These are phyloP conservation scores for Cyclocybe cylindracea DNA, from an alignment of 768 basidiomycete genomes.

Conservation along the genomic window DNA sequence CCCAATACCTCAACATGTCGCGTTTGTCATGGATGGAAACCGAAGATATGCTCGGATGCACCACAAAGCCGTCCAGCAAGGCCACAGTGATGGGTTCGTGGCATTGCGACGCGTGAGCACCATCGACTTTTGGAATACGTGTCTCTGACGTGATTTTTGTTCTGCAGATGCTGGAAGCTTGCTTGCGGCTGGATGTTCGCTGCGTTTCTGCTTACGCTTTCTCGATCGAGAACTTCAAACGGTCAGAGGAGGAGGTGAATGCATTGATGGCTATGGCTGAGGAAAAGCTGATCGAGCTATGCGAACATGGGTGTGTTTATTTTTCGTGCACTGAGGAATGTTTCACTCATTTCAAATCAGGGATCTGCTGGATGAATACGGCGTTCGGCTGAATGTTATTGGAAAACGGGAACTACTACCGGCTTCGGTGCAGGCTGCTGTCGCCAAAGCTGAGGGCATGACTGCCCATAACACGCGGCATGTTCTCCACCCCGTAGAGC, in stretches of 20 bases:
- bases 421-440: slow-evolving; percentile 65
- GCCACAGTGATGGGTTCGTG: slow-evolving; percentile 84
- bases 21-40: slow-evolving; percentile 98
- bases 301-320: slow-evolving; percentile 69
- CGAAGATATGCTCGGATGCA: slow-evolving; percentile 80
- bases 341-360: slow-evolving; percentile 37
- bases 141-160: neutral
- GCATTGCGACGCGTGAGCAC: slow-evolving; percentile 73
- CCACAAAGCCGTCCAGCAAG: slow-evolving; percentile 67
- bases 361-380: slow-evolving; percentile 77
- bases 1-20: slow-evolving; percentile 87
- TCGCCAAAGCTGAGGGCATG: slow-evolving; percentile 70
- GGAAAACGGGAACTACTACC: slow-evolving; percentile 81
- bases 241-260: slow-evolving; percentile 82
- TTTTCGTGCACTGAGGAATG: neutral
- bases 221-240: slow-evolving; percentile 95
- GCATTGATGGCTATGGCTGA: slow-evolving; percentile 86
- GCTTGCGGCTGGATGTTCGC: slow-evolving; percentile 73
- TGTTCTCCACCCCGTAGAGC: slow-evolving; percentile 12
- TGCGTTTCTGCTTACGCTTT: slow-evolving; percentile 98
- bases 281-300: slow-evolving; percentile 75
- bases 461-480: slow-evolving; percentile 77
- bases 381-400: slow-evolving; percentile 82
- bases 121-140: neutral
- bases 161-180: slow-evolving; percentile 79